Conservation (phyloP, 495 filamentous ascomycete species). For the Penicillium turbatum region DNA sequence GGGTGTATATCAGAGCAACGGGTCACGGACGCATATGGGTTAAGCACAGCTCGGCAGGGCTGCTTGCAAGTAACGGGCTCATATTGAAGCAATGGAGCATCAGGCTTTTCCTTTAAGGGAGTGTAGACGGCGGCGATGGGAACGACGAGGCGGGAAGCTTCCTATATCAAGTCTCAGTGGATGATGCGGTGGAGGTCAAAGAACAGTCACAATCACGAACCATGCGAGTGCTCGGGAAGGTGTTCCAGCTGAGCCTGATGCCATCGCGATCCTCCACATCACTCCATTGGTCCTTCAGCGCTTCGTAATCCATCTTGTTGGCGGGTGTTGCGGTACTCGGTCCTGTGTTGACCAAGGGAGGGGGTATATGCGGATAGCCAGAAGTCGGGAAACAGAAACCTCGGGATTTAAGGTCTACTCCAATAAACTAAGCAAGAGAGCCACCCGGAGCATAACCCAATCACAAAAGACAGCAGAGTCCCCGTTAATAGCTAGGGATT, state of each 20-base stretch:
- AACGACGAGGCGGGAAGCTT: slow-evolving; percentile 94
- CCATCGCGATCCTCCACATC: slow-evolving; percentile 97
- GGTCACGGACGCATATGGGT: slow-evolving; percentile 80
- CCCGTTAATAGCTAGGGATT: slow-evolving; percentile 20
- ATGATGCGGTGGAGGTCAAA: slow-evolving; percentile 14
- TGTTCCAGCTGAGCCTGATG: slow-evolving; percentile 97
- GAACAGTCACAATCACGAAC: slow-evolving; percentile 42
- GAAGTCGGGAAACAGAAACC: slow-evolving; percentile 15
- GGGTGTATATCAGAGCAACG: background rate
- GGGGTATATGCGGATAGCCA: slow-evolving; percentile 18
- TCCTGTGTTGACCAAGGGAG: slow-evolving; percentile 27
- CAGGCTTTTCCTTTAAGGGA: slow-evolving; percentile 90
- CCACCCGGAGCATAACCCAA: slow-evolving; percentile 34
- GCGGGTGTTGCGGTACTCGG: slow-evolving; percentile 26
- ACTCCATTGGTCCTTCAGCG: slow-evolving; percentile 94
- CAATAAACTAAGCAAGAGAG: slow-evolving; percentile 18
- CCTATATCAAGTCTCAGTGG: slow-evolving; percentile 49
- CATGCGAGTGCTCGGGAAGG: slow-evolving; percentile 97
- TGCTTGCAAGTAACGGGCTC: slow-evolving; percentile 97
- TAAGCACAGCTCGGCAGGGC: slow-evolving; percentile 93
- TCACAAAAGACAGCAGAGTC: slow-evolving; percentile 21
- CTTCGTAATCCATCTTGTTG: slow-evolving; percentile 67
- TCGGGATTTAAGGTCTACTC: slow-evolving; percentile 14
- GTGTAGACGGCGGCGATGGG: slow-evolving; percentile 97
- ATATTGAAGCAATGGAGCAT: slow-evolving; percentile 86